phyloP scores from a whole-genome alignment of 2,329 filamentous ascomycete species.

The Fusarium ambrosium region DNA sequence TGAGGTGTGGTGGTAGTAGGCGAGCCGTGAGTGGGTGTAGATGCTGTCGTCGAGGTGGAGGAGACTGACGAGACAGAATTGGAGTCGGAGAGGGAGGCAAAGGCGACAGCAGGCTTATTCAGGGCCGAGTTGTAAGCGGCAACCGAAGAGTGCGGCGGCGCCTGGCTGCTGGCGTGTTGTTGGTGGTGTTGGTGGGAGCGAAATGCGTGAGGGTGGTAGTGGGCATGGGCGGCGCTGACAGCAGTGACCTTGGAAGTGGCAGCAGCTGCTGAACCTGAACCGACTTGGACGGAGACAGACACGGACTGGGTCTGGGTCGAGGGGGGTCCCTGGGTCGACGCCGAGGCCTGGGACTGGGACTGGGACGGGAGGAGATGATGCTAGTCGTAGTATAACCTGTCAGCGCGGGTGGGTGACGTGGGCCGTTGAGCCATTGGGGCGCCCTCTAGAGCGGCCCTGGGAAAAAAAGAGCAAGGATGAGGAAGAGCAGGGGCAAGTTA shows the following conservation, averaged over 20 bases:
- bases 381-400: slow-evolving; percentile 41
- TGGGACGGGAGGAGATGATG: slow-evolving; percentile 38
- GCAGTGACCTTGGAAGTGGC: slow-evolving; percentile 17
- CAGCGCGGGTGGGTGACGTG: slow-evolving; percentile 47
- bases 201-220: slow-evolving; percentile 37
- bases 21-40: slow-evolving; percentile 35
- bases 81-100: slow-evolving; percentile 36
- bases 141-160: slow-evolving; percentile 37
- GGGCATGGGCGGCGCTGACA: slow-evolving; percentile 13
- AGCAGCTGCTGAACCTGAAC: slow-evolving; percentile 34
- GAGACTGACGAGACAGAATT: slow-evolving; percentile 39
- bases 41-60: slow-evolving; percentile 34
- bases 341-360: slow-evolving; percentile 19
- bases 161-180: slow-evolving; percentile 38
- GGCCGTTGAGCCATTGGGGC: slow-evolving; percentile 42
- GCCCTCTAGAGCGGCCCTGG: slow-evolving; percentile 8
- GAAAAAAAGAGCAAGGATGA: slow-evolving; percentile 24
- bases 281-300: neutral
- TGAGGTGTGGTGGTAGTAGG: slow-evolving; percentile 34
- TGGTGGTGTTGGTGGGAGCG: slow-evolving; percentile 36
- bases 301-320: neutral
- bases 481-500: slow-evolving; percentile 22
- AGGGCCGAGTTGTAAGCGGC: slow-evolving; percentile 39
- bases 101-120: slow-evolving; percentile 42
- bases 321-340: slow-evolving; percentile 27